Conservation (phyloP, 1,284 basidiomycete genomes). For the Apiotrichum akiyoshidainum region DNA sequence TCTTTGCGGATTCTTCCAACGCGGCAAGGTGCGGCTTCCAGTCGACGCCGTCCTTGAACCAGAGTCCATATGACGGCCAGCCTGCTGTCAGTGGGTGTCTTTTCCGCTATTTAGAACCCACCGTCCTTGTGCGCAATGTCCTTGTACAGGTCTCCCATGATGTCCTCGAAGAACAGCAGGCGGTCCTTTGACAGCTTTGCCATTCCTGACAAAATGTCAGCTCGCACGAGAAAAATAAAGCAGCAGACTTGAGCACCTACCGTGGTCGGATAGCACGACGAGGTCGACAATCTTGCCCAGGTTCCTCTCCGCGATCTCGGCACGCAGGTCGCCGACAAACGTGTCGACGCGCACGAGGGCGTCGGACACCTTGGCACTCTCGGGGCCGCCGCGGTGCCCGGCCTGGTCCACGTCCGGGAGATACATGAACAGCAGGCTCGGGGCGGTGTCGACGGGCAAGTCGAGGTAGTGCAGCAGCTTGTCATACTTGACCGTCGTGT, state of each 20-base stretch:
- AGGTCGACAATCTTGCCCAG: constrained; percentile 79
- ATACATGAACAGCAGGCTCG: constrained; percentile 71
- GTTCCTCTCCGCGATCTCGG: constrained; percentile 65
- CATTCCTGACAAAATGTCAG: constrained; percentile 58
- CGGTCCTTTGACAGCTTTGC: constrained; percentile 73
- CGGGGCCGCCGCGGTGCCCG: constrained; percentile 73
- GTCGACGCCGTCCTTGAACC: constrained; percentile 64
- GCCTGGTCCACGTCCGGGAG: constrained; percentile 52
- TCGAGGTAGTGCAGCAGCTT: constrained; percentile 76
- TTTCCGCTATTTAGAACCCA: neutral
- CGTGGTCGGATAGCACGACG: constrained; percentile 87
- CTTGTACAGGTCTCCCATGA: constrained; percentile 67
- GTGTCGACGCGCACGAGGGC: constrained; percentile 68
- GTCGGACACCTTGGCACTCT: constrained; percentile 65
- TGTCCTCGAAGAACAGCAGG: constrained; percentile 74
- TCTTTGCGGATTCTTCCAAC: constrained; percentile 56
- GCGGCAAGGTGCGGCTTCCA: constrained; percentile 54
- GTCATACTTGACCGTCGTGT: constrained; percentile 65
- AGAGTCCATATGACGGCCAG: constrained; percentile 79
- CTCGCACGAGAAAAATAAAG: too few species aligned
- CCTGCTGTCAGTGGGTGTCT: constrained; percentile 51
- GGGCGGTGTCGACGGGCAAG: constrained; percentile 63
- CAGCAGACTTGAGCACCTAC: constrained; percentile 7
- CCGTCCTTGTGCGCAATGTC: constrained; percentile 69
- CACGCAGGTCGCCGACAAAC: constrained; percentile 68